Conservation (phyloP, 2,329 filamentous ascomycete species). For the Penicillium sp. region DNA sequence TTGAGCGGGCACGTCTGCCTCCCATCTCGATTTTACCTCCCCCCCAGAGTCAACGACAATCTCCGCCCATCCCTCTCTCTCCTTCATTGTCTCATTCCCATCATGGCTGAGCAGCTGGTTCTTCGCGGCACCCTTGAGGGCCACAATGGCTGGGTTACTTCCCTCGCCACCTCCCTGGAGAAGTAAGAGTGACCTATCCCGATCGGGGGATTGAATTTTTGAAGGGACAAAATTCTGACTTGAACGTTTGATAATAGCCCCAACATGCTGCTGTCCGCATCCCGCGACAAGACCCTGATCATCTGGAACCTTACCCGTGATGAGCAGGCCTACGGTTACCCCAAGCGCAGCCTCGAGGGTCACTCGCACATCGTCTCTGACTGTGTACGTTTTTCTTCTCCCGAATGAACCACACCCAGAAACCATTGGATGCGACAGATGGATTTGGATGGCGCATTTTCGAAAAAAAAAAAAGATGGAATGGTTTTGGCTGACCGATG, state of each 20-base stretch:
- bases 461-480: slow-evolving; percentile 11
- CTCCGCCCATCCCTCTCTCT: slow-evolving; percentile 42
- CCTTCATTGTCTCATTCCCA: slow-evolving; percentile 42
- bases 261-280: slow-evolving; percentile 98
- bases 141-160: slow-evolving; percentile 99
- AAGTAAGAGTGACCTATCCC: slow-evolving; percentile 62
- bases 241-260: slow-evolving; percentile 58
- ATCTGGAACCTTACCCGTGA: slow-evolving; percentile 99
- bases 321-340: slow-evolving; percentile 96
- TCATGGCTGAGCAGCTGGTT: slow-evolving; percentile 91
- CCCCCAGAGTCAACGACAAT: slow-evolving; percentile 40
- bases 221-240: slow-evolving; percentile 38
- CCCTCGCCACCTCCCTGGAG: slow-evolving; percentile 96
- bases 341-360: slow-evolving; percentile 96
- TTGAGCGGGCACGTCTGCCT: slow-evolving; percentile 36
- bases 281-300: slow-evolving; percentile 98
- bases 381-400: slow-evolving; percentile 71
- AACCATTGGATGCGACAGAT: slow-evolving; percentile 13
- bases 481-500: slow-evolving; percentile 30
- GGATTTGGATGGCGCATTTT: slow-evolving; percentile 4
- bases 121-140: slow-evolving; percentile 96
- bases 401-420: slow-evolving; percentile 10
- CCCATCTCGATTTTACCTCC: slow-evolving; percentile 41
- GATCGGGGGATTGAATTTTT: slow-evolving; percentile 25
- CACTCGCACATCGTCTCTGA: slow-evolving; percentile 99